Percentiles rank a stretch among this genome's conserved stretches.
Evolutionary conservation across 75 land plant genomes (phyloP).

Genomic region (Gnetum montanum): DNA sequence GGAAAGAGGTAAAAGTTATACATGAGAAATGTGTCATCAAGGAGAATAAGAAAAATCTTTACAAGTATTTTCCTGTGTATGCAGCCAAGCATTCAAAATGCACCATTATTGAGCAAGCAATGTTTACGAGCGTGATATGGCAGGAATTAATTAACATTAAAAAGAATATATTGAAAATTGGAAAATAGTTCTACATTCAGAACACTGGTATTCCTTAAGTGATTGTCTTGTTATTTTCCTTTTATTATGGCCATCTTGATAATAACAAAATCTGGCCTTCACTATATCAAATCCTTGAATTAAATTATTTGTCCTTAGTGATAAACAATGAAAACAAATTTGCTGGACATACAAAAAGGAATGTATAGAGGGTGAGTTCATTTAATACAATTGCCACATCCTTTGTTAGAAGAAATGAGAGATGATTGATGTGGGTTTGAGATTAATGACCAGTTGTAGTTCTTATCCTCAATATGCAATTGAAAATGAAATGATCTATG

Average conservation of each 20-base stretch:
- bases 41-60: slow-evolving; percentile 6
- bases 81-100: slow-evolving; percentile 27
- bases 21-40: slow-evolving; percentile 19
- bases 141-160: slow-evolving; percentile 23
- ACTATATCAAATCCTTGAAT: slow-evolving; percentile 8
- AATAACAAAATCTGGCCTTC: slow-evolving; percentile 39
- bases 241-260: slow-evolving; percentile 86
- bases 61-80: slow-evolving; percentile 1
- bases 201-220: slow-evolving; percentile 85
- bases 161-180: slow-evolving; percentile 67
- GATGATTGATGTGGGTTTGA: too few species aligned
- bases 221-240: slow-evolving; percentile 75
- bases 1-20: slow-evolving; percentile 30
- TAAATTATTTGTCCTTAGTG: neutral
- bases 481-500: too few species aligned
- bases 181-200: slow-evolving; percentile 51
- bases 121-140: slow-evolving; percentile 12
- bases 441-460: too few species aligned
- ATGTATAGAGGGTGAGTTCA: neutral
- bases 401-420: too few species aligned
- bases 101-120: slow-evolving; percentile 66
- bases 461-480: too few species aligned
- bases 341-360: neutral
- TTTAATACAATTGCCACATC: neutral
- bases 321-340: neutral